Evolutionary conservation across 371 early-diverging fungal genomes (phyloP).

Genomic region (Mortierella sp.): DNA sequence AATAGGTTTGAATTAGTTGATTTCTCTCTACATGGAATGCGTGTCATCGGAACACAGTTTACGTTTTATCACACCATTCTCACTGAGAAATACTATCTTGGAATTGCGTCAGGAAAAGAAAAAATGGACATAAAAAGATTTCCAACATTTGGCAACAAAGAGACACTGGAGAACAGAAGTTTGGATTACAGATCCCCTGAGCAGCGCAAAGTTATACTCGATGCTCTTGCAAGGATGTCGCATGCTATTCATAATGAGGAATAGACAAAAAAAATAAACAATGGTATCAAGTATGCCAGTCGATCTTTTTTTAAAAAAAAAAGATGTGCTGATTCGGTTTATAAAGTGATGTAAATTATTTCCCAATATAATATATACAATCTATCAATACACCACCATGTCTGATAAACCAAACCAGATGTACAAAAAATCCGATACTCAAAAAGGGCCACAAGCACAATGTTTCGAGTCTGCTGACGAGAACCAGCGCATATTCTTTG

Average conservation of each 20-base stretch:
- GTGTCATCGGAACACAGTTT: slow-evolving; percentile 12
- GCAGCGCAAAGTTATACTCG: background rate
- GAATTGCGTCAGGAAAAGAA: too few relatives aligned
- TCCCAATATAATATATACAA: too few relatives aligned
- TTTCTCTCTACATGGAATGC: slow-evolving; percentile 3
- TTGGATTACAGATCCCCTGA: background rate
- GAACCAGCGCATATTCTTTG: slow-evolving; percentile 5
- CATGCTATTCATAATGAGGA: too few relatives aligned
- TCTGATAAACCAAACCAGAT: too few relatives aligned
- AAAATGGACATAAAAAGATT: slow-evolving; percentile 4
- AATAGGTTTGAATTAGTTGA: background rate
- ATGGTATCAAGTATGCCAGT: too few relatives aligned
- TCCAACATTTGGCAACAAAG: background rate
- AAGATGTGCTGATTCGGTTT: too few relatives aligned
- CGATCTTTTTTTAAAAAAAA: too few relatives aligned
- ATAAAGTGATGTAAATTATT: too few relatives aligned
- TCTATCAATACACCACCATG: too few relatives aligned
- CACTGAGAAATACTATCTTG: slow-evolving; percentile 4
- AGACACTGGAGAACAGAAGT: background rate
- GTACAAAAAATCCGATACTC: too few relatives aligned
- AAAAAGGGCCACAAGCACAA: slow-evolving; percentile 9
- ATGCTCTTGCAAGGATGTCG: slow-evolving; percentile 1
- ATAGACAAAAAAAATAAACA: too few relatives aligned
- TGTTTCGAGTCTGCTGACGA: slow-evolving; percentile 5
- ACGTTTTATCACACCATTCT: slow-evolving; percentile 3